A percentile compares a stretch with the other conserved stretches of the same genome.
phyloP scores from a whole-genome alignment of 176 grass and related monocot species.

The Coix lacrymajobi region DNA sequence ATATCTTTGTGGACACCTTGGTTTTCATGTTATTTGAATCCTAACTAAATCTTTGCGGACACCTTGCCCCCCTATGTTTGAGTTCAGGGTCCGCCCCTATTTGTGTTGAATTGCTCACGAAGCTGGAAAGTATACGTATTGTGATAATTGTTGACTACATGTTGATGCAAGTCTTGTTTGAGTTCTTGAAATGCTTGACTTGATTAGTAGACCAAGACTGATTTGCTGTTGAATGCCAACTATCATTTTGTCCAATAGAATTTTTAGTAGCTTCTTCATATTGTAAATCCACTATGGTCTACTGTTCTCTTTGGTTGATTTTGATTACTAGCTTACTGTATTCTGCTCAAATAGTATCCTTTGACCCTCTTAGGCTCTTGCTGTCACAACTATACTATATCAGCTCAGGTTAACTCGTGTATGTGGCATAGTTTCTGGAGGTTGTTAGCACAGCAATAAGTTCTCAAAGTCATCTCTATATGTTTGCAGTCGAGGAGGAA shows the following conservation, averaged over 20 bases:
- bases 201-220: neutral
- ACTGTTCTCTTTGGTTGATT: no score
- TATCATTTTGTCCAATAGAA: neutral
- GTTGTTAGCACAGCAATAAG: neutral
- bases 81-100: no score
- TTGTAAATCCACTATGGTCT: neutral
- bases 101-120: neutral
- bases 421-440: neutral
- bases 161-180: neutral
- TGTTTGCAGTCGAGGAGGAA: constrained; percentile 62
- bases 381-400: neutral
- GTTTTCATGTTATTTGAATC: no score
- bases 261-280: neutral
- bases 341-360: neutral
- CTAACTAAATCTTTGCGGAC: no score
- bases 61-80: no score
- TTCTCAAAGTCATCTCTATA: neutral
- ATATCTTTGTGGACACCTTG: no score
- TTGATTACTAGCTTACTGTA: neutral
- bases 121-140: neutral
- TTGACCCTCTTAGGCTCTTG: neutral
- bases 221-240: neutral
- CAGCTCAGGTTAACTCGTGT: neutral
- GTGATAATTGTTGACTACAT: neutral
- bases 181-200: neutral